Percentiles rank a stretch among this genome's conserved stretches.
Evolutionary conservation across 306 rosid genomes (phyloP).

Genomic region (Casuarina glauca): DNA sequence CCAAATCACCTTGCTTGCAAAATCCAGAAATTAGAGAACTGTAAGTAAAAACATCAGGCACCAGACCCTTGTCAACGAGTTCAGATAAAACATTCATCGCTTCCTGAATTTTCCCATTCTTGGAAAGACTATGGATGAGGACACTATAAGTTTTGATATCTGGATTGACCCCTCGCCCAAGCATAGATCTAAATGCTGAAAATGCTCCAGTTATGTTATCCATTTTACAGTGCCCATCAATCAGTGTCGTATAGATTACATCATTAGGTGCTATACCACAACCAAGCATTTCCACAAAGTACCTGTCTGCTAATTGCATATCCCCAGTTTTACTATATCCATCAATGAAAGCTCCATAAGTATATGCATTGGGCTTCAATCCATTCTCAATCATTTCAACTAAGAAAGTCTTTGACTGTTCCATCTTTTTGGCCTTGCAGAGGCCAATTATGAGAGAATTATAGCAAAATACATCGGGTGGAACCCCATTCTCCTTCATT

Average conservation of each 20-base stretch:
- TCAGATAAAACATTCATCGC: constrained; percentile 42
- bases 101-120: constrained; percentile 47
- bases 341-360: constrained; percentile 47
- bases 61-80: constrained; percentile 39
- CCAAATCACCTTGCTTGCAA: constrained; percentile 38
- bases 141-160: constrained; percentile 37
- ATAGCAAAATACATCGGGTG: constrained; percentile 43
- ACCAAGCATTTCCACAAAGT: constrained; percentile 43
- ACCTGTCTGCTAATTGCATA: constrained; percentile 38
- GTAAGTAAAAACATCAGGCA: constrained; percentile 45
- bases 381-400: constrained; percentile 43
- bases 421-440: constrained; percentile 34
- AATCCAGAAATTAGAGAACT: constrained; percentile 45
- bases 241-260: constrained; percentile 32
- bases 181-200: constrained; percentile 40
- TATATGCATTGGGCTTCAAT: constrained; percentile 43
- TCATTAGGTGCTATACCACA: constrained; percentile 36
- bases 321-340: constrained; percentile 35
- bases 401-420: constrained; percentile 30
- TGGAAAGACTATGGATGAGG: constrained; percentile 39
- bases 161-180: constrained; percentile 34
- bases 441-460: constrained; percentile 47
- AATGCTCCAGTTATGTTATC: constrained; percentile 40
- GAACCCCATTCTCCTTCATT: constrained; percentile 37
- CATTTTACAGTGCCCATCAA: constrained; percentile 42